Base-by-base conservation (phyloP, 768 basidiomycete species). In the Termitomyces sp. region DNA sequence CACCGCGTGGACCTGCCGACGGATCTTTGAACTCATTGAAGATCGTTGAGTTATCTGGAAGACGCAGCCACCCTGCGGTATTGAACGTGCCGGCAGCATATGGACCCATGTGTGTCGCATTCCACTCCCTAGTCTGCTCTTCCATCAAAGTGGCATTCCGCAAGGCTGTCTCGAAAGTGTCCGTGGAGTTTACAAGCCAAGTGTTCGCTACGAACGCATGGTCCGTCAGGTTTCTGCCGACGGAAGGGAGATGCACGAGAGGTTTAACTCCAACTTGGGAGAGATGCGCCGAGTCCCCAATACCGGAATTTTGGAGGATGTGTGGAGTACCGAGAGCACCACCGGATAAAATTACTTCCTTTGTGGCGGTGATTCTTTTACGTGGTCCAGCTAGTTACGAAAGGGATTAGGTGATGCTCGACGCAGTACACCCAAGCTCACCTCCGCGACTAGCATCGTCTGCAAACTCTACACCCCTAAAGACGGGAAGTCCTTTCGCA, bases 301-400 rank as follows among this genome's bases (percentile, higher is more conserved):
- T 71, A 22, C 70, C 70, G 1, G 70, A 71, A 20, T 65, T 59
- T 47, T 68, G 62, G 13, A 71, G 65, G 28, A 71, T 63, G 22
- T 65, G 67, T 7, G 71, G 69, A 0, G 68, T 69, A 35, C 69
- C 70, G 28, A 71, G 59, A 24, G 68, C 65, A 2, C 72, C 72
- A 13, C 65, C 66, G 11, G 72, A 71, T 4, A 73, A 54, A 33
- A 73, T 69, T n/a, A 73, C 65, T 58, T 73, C 72, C 22, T 69
- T 71, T 16, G 35, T 62, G 13, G 72, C 73, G 3, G 57, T 66
- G 18, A 72, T 32, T 9, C 28, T 53, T 11, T 28, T 56, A n/a
- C 53, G 59, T 14, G 55, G 58, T 16, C 53, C 62, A 33, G 30
- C 57, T 58, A 35, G 26, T 28, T 28, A 18, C 33, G 26, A 7